Conservation (phyloP, 495 filamentous ascomycete species). For the Trichoderma erinaceum region DNA sequence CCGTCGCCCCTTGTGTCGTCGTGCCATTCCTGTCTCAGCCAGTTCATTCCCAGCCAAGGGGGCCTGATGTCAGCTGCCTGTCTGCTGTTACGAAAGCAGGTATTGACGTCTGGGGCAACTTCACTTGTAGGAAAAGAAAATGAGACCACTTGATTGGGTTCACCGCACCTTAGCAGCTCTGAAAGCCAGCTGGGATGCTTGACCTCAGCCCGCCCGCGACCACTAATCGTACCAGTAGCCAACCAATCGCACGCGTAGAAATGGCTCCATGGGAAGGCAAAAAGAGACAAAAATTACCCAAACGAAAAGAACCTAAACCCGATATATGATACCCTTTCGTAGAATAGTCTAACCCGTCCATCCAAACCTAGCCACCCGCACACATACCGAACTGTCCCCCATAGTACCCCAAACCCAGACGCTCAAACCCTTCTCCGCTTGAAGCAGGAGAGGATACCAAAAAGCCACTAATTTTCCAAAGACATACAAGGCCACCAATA, state of each 20-base stretch:
- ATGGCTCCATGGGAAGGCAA: conserved; percentile 6
- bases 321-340: neutral
- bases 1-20: neutral
- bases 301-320: neutral
- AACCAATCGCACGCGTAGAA: neutral
- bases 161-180: neutral
- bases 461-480: neutral
- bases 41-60: neutral
- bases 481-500: neutral
- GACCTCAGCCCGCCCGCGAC: neutral
- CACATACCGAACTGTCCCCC: neutral
- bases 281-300: neutral
- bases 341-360: neutral
- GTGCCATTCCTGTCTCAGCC: neutral
- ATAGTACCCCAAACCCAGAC: neutral
- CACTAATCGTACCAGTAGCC: neutral
- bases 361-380: neutral
- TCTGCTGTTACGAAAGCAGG: neutral
- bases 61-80: conserved; percentile 9
- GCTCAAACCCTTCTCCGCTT: neutral
- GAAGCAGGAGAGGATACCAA: neutral
- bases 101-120: neutral
- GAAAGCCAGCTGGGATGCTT: neutral
- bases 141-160: neutral
- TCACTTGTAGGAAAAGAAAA: neutral